Percentiles rank a stretch among this genome's conserved stretches.
Conservation (phyloP, 257 asterid species). For the Solanum okadae region DNA sequence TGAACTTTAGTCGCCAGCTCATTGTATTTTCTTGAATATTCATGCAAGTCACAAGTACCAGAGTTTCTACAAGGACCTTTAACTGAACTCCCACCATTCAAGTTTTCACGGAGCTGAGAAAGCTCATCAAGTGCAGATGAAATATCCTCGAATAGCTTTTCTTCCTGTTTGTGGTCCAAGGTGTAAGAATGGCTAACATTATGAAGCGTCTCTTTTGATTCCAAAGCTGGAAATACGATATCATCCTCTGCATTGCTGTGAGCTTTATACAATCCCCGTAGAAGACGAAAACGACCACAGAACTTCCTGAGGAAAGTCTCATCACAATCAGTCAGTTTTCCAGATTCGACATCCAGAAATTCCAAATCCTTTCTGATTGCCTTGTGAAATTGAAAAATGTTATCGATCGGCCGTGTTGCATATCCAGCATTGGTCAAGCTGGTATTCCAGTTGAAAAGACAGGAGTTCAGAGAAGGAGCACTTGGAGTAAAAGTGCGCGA, state of each 20-base stretch:
- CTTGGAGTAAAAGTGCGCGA: conserved; percentile 61
- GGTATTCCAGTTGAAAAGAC: conserved; percentile 87
- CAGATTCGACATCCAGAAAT: conserved; percentile 77
- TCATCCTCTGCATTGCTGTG: conserved; percentile 99
- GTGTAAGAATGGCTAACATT: conserved; percentile 97
- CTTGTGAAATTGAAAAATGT: conserved; percentile 87
- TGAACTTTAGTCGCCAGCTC: conserved; percentile 88
- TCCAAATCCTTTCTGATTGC: conserved; percentile 96
- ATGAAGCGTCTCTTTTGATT: conserved; percentile 85
- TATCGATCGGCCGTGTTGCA: conserved; percentile 75
- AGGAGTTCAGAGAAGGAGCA: conserved; percentile 89
- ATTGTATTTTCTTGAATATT: conserved; percentile 44
- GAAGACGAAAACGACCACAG: conserved; percentile 83
- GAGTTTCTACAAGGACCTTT: conserved; percentile 21
- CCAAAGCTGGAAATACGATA: conserved; percentile 94
- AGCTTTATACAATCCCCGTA: conserved; percentile 91
- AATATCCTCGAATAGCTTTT: conserved; percentile 81
- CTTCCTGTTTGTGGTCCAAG: conserved; percentile 94
- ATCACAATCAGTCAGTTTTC: conserved; percentile 65
- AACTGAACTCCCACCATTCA: conserved; percentile 32
- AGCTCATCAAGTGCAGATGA: conserved; percentile 74
- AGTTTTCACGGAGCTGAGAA: conserved; percentile 49
- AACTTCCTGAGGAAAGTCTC: conserved; percentile 78
- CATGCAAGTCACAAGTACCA: conserved; percentile 21
- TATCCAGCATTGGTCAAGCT: conserved; percentile 33